Base-by-base conservation (phyloP, 106 monocot species). In the Amphibolis antarctica region DNA sequence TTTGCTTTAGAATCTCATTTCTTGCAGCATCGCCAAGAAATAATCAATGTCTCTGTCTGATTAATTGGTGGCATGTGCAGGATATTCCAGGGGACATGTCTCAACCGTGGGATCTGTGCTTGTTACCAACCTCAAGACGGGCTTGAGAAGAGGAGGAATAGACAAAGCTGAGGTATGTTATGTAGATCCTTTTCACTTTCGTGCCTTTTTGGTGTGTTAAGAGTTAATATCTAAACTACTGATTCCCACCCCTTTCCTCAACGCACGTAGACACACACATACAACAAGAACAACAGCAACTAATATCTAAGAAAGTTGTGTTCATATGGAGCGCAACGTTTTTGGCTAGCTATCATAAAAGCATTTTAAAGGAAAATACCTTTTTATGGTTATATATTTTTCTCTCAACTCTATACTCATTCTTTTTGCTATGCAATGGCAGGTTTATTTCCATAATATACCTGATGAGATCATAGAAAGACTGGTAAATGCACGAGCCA, bases 371-470 rank as follows among this genome's bases (percentile, higher is more conserved):
- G 36, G 36, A 2, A 2, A 36, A 4, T 4, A 2, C 53, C 6
- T 19, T 20, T 53, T 57, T 57, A 28, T 11, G 19, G 1, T 57
- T 10, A 57, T 10, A 25, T 26, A 20, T 57, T 28, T 12, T 13
- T 26, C 15, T 57, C 14, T 28, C 12, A 15, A 29, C 22, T 57
- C 22, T 20, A 57, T 57, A 5, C 5, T 57, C 22, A 13, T 27
- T 10, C 27, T 57, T 63, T 46, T 15, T 12, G 24, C 21, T n/a
- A 14, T 56, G 36, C 36, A 2, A 46, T 81, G n/a, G 73, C 78
- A 92, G 92, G 92, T 92, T 24, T 86, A 86, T 72, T 92, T 92
- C 60, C 86, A 86, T 77, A 83, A 92, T 42, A 92, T 92, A 69
- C 86, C 91, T 20, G 83, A 92, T 68, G 79, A 81, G 36, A 64